phyloP scores from a whole-genome alignment of 768 basidiomycete genomes.

The Panaeolus papilionaceus region DNA sequence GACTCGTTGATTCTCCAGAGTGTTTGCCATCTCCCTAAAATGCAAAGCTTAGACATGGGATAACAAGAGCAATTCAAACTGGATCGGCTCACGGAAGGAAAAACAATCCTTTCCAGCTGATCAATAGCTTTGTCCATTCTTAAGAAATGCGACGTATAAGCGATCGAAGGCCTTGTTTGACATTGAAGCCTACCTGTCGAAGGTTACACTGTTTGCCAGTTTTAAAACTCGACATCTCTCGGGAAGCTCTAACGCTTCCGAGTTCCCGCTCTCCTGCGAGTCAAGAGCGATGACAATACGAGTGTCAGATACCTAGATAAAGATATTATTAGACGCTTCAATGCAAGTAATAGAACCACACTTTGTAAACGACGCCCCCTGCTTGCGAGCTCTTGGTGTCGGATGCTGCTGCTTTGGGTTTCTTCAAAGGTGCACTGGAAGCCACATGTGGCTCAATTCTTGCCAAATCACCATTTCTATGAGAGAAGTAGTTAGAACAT shows the following conservation, averaged over 20 bases:
- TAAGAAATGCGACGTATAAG: constrained; percentile 14
- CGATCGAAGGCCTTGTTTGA: not conserved
- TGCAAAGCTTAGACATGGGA: not conserved
- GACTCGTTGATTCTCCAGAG: constrained; percentile 49
- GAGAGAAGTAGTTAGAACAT: constrained; percentile 20
- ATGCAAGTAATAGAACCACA: constrained; percentile 29
- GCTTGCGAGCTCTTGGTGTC: constrained; percentile 48
- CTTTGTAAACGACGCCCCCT: constrained; percentile 92
- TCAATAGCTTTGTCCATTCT: constrained; percentile 91
- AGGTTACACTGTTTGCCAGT: constrained; percentile 91
- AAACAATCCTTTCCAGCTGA: constrained; percentile 52
- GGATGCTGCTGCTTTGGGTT: constrained; percentile 44
- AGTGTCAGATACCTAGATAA: constrained; percentile 73
- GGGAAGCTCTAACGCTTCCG: constrained; percentile 78
- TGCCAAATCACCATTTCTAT: constrained; percentile 88
- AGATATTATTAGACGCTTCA: not conserved
- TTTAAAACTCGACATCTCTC: constrained; percentile 88
- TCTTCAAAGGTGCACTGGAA: constrained; percentile 43
- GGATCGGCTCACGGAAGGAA: constrained; percentile 28
- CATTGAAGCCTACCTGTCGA: constrained; percentile 64
- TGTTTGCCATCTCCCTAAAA: constrained; percentile 44
- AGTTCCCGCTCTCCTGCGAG: constrained; percentile 54
- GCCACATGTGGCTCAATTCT: constrained; percentile 78
- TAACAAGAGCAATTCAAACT: not conserved
- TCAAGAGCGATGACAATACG: constrained; percentile 84